Evolutionary conservation across 1,284 basidiomycete species (phyloP).

Genomic region (Heterobasidion annosum): DNA sequence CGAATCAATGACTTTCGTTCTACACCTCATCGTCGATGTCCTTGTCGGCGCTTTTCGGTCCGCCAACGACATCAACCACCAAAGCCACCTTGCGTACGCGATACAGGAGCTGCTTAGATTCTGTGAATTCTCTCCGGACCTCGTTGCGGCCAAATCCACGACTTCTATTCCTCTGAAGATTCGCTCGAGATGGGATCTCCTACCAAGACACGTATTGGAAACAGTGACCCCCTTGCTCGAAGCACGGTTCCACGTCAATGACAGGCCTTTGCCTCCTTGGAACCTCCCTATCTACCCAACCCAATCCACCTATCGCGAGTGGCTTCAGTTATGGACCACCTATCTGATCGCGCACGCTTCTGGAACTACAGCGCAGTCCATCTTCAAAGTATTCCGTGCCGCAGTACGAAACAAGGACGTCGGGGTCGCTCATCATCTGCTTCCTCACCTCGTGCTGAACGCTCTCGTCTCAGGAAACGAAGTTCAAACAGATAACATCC

Average conservation of each 20-base stretch:
- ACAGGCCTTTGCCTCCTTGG: conserved; percentile 25
- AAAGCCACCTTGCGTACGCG: conserved; percentile 82
- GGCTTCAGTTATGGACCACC: conserved; percentile 88
- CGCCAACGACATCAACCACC: conserved; percentile 91
- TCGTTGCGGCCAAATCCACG: conserved; percentile 45
- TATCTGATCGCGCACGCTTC: conserved; percentile 71
- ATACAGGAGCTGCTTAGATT: conserved; percentile 91
- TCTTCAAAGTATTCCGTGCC: conserved; percentile 79
- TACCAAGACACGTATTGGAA: conserved; percentile 83
- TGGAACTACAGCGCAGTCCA: conserved; percentile 45
- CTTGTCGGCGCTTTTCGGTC: conserved; percentile 91
- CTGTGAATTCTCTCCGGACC: conserved; percentile 76
- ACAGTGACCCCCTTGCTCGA: conserved; percentile 85
- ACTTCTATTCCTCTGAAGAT: conserved; percentile 56
- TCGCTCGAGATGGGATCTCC: conserved; percentile 65
- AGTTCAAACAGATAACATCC: conserved; percentile 57
- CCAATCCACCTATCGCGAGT: conserved; percentile 84
- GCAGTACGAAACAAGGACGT: conserved; percentile 87
- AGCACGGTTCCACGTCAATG: conserved; percentile 52
- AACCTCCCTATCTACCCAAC: conserved; percentile 73
- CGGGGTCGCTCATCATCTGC: conserved; percentile 80
- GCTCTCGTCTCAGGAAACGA: conserved; percentile 73
- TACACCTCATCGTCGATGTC: conserved; percentile 81
- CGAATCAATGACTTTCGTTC: conserved; percentile 76
- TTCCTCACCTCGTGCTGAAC: conserved; percentile 90